A percentile compares a stretch with the other conserved stretches of the same genome.
Evolutionary conservation across 495 filamentous ascomycete genomes (phyloP).

Genomic region (Neurospora sublineolata): DNA sequence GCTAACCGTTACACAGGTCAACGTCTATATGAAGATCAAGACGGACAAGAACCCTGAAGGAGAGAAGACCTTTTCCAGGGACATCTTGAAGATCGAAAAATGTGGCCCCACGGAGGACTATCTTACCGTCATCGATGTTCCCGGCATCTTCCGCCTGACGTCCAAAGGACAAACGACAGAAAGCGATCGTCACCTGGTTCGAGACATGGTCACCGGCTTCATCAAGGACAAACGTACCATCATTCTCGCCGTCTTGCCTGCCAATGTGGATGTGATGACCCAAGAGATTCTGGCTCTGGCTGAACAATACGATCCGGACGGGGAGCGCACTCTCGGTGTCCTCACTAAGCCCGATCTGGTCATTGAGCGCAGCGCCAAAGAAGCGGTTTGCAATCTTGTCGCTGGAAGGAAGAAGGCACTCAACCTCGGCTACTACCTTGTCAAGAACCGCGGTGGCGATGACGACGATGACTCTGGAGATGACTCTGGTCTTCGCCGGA

Average conservation of each 20-base stretch:
- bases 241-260: conserved; percentile 47
- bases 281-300: conserved; percentile 50
- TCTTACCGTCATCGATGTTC: conserved; percentile 52
- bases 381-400: conserved; percentile 35
- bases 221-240: conserved; percentile 36
- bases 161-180: conserved; percentile 36
- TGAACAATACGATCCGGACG: conserved; percentile 34
- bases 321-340: conserved; percentile 45
- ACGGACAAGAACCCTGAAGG: conserved; percentile 8
- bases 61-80: conserved; percentile 30
- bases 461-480: conserved; percentile 12
- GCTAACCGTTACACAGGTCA: conserved; percentile 15
- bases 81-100: conserved; percentile 47
- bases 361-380: conserved; percentile 34
- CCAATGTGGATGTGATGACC: conserved; percentile 49
- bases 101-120: conserved; percentile 42
- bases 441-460: conserved; percentile 43
- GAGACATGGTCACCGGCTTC: conserved; percentile 42
- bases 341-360: conserved; percentile 51
- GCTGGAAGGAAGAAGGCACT: conserved; percentile 28
- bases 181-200: conserved; percentile 37
- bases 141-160: conserved; percentile 50
- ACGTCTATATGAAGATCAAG: conserved; percentile 26
- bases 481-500: neutral
- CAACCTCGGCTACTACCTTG: conserved; percentile 44